These are phyloP conservation scores for Micractinium sp. DNA, from an alignment of 139 green algal species.

Conservation along the genomic window DNA sequence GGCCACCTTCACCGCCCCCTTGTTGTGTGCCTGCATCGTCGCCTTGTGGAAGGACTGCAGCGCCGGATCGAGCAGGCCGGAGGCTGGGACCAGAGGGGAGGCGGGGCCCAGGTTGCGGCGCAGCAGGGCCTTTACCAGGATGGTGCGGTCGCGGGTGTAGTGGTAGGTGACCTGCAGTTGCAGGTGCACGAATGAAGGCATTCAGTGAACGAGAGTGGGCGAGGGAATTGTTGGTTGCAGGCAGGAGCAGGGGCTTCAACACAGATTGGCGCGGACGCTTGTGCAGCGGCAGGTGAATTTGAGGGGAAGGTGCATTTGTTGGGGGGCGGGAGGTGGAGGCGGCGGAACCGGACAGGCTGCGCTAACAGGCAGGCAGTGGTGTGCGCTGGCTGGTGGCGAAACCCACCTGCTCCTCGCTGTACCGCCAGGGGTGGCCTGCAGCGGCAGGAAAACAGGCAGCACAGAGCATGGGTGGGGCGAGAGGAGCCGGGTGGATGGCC, in stretches of 20 bases:
- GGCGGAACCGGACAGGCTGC: no score
- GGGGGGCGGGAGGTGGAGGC: no score
- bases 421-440: slow-evolving; percentile 28
- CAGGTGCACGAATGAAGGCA: background rate
- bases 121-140: slow-evolving; percentile 24
- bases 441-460: background rate
- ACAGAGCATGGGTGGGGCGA: background rate
- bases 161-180: slow-evolving; percentile 42
- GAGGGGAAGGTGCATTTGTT: no score
- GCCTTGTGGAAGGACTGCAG: background rate
- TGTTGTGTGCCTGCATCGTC: background rate
- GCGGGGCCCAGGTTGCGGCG: slow-evolving; percentile 12
- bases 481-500: background rate
- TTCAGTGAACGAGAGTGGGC: background rate
- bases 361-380: no score
- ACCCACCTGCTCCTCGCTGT: slow-evolving; percentile 22
- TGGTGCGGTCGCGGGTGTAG: slow-evolving; percentile 38
- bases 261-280: background rate
- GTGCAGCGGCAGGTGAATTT: no score
- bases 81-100: background rate
- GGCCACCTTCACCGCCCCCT: background rate
- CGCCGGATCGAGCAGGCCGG: background rate
- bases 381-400: no score
- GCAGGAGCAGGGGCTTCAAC: background rate
- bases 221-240: background rate